These are phyloP conservation scores for Flaveria floridana DNA, from an alignment of 140 eudicot species.

Conservation along the genomic window DNA sequence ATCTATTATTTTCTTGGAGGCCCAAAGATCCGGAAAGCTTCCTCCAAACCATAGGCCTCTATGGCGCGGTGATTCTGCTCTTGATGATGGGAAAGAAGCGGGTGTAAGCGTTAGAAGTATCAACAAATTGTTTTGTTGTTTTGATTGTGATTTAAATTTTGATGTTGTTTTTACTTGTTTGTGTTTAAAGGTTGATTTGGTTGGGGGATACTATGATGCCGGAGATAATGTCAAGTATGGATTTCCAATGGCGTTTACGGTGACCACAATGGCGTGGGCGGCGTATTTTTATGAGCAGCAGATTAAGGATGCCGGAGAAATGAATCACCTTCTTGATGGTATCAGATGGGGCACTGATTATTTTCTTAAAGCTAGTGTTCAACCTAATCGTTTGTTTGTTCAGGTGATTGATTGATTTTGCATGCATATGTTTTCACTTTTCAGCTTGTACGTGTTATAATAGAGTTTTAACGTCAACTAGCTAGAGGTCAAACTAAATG, in stretches of 20 bases:
- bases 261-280: slow-evolving; percentile 79
- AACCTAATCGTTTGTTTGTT: slow-evolving; percentile 51
- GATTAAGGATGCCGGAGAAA: slow-evolving; percentile 56
- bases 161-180: background rate
- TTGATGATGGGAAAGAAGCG: slow-evolving; percentile 65
- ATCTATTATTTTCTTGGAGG: slow-evolving; percentile 79
- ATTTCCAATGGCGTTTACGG: slow-evolving; percentile 83
- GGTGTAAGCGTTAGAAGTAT: slow-evolving; percentile 39
- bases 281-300: slow-evolving; percentile 46
- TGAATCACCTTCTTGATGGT: slow-evolving; percentile 43
- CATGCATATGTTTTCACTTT: background rate
- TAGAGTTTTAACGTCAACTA: too few relatives aligned
- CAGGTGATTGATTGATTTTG: slow-evolving; percentile 42
- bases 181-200: slow-evolving; percentile 66
- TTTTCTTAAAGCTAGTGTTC: slow-evolving; percentile 56
- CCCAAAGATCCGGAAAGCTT: slow-evolving; percentile 90
- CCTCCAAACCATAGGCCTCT: slow-evolving; percentile 56
- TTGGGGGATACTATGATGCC: slow-evolving; percentile 93
- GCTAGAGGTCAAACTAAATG: too few relatives aligned
- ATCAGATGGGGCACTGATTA: slow-evolving; percentile 87
- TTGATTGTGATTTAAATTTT: background rate
- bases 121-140: background rate
- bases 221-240: slow-evolving; percentile 90
- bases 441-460: background rate
- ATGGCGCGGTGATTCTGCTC: slow-evolving; percentile 95